Percentiles rank a stretch among this genome's conserved stretches.
Evolutionary conservation across 345 rosid species (phyloP).

Genomic region (Barbarea vulgaris): DNA sequence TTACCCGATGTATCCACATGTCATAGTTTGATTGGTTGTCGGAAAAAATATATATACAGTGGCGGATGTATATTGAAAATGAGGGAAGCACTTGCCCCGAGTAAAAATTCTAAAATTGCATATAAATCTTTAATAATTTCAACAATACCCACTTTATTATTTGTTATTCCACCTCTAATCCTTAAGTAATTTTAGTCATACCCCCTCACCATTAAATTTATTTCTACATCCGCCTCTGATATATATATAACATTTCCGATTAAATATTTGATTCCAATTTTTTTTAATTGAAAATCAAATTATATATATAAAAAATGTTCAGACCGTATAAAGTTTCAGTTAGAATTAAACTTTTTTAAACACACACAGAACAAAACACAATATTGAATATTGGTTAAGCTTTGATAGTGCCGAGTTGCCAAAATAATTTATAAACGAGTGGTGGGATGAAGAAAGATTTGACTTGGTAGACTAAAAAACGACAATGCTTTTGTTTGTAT

Average conservation of each 20-base stretch:
- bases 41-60: too few relatives aligned
- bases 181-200: too few relatives aligned
- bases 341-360: not conserved
- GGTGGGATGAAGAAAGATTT: constrained; percentile 11
- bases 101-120: too few relatives aligned
- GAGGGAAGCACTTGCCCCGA: too few relatives aligned
- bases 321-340: not conserved
- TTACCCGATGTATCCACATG: not conserved
- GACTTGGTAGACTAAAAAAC: constrained; percentile 9
- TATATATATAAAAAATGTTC: not conserved
- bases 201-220: too few relatives aligned
- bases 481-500: constrained; percentile 21
- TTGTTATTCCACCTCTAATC: too few relatives aligned
- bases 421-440: not conserved
- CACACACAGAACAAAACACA: not conserved
- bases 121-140: too few relatives aligned
- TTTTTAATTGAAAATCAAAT: not conserved
- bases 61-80: too few relatives aligned
- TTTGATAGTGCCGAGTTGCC: not conserved
- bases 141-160: too few relatives aligned
- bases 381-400: not conserved
- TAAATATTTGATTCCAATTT: not conserved
- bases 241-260: not conserved
- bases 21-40: not conserved
- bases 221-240: too few relatives aligned